Conservation (phyloP, 202 grass and related monocot species). For the Brachypodium distachyon region DNA sequence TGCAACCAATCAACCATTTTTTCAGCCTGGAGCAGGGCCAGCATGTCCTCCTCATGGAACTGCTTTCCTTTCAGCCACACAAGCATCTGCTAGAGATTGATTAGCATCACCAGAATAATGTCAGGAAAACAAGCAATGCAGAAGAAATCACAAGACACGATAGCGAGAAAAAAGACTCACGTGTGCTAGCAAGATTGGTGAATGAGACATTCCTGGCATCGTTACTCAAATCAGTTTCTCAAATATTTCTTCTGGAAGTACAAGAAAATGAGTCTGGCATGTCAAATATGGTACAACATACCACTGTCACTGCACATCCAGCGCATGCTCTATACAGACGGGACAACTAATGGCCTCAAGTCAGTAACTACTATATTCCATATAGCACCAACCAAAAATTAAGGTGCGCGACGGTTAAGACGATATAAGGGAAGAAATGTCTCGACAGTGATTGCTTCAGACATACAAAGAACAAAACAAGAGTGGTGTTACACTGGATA, state of each 20-base stretch:
- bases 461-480: not conserved
- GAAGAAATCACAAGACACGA: not conserved
- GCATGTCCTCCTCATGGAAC: not conserved
- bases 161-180: not conserved
- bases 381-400: constrained; percentile 21
- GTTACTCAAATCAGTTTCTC: not conserved
- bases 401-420: not conserved
- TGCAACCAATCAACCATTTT: not conserved
- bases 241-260: not conserved
- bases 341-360: not conserved
- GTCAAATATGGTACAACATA: not conserved
- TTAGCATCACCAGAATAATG: not conserved
- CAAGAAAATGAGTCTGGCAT: not conserved
- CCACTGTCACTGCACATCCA: not conserved
- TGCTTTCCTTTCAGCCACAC: not conserved
- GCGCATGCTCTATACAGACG: not conserved
- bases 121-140: not conserved
- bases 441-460: not conserved
- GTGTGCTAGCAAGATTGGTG: not conserved
- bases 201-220: not conserved
- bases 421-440: not conserved
- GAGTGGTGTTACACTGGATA: not conserved
- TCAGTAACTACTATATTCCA: not conserved
- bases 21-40: not conserved
- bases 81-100: not conserved